Evolutionary conservation across 306 rosid species (phyloP), one percentile per base, ranked within the genome.

Genomic region (Carpinus fangiana): DNA sequence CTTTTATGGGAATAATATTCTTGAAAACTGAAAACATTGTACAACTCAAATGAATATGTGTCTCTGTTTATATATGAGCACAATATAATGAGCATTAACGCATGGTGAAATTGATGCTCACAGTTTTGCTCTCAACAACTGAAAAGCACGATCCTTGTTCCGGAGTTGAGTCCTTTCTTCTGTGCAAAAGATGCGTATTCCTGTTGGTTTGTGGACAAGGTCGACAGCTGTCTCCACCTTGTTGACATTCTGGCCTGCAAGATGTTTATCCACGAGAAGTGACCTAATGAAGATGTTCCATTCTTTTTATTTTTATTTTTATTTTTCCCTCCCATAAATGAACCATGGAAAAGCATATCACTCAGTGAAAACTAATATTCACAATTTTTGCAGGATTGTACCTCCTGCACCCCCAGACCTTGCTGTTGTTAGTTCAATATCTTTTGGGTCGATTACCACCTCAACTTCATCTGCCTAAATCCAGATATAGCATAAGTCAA

Each of bases 381-480:
- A 12, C 12, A 28, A 14, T 48, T 57, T 51, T 61, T 73, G 73
- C 73, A 79, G 70, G 74, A 75, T 31, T 48, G 80, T 95, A 95
- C 99, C 99, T 90, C 99, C 99, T 64, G 99, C 99, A 72, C 99
- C 99, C 77, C 99, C 98, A 46, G 99, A 91, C 83, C 99, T 96
- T 64, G 99, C 91, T 5, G 98, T 91, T 61, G 96, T 87, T 73
- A 95, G 90, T 81, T 95, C 99, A 84, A 95, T 84, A 84, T 95
- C 99, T 86, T 93, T 95, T 51, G 99, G 98, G 83, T 95, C 98
- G 57, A 95, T 91, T 76, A 77, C 90, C 21, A 95, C 87, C 82
- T 95, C 99, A 83, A 95, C 98, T 90, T 95, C 99, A 87, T 95
- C 99, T 14, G 89, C 98, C 99, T 95, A 76, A 61, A 84, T 26